Conservation (phyloP, 768 basidiomycete species). For the Heimioporus sp. region DNA sequence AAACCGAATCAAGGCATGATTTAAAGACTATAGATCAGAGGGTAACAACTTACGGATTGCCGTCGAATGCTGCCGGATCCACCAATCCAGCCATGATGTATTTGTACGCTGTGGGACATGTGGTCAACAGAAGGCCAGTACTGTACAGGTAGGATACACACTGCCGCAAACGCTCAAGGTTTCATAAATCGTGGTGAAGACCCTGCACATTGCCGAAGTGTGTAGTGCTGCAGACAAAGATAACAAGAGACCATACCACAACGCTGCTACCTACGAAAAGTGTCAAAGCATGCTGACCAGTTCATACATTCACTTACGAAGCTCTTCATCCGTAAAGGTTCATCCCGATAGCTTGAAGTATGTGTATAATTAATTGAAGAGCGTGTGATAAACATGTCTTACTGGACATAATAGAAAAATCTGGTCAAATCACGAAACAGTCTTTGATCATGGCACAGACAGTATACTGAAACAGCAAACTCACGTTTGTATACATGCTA, state of each 20-base stretch:
- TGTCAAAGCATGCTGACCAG: no score
- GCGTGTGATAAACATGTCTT: not conserved
- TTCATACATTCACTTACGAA: not conserved
- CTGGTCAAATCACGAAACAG: not conserved
- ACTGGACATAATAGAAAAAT: not conserved
- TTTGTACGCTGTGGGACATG: no score
- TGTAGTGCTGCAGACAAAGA: not conserved
- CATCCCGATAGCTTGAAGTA: not conserved
- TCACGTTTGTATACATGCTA: not conserved
- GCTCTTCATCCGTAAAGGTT: not conserved
- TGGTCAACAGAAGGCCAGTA: no score
- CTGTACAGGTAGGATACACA: no score
- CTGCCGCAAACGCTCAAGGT: no score
- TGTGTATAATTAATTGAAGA: not conserved
- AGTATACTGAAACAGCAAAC: not conserved
- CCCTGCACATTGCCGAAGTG: no score
- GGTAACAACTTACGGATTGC: no score
- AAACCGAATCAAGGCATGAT: no score
- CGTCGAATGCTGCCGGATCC: no score
- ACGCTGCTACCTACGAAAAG: not conserved
- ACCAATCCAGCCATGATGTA: no score
- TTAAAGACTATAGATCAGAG: no score
- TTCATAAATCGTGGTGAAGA: no score
- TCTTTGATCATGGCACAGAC: not conserved
- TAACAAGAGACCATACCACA: not conserved